Evolutionary conservation across 2,329 filamentous ascomycete species (phyloP).

Genomic region (Sarocladium brachiariae): DNA sequence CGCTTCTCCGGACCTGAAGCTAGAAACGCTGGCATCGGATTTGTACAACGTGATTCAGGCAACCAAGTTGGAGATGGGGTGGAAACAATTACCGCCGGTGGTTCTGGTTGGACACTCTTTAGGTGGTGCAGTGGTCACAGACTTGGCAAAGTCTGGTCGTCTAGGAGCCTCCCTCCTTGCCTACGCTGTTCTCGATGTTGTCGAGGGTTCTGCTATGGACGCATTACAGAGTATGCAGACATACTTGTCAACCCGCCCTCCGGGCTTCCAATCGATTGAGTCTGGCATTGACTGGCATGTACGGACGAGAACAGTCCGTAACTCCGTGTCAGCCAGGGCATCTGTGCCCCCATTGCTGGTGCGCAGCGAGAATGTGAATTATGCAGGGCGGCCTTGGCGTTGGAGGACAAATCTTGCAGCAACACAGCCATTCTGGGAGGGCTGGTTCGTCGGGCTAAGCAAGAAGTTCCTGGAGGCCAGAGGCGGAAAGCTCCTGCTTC

Average conservation of each 20-base stretch:
- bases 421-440: slow-evolving; percentile 89
- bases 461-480: slow-evolving; percentile 76
- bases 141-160: slow-evolving; percentile 62
- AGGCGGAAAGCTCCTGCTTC: slow-evolving; percentile 76
- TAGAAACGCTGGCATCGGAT: slow-evolving; percentile 68
- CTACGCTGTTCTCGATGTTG: slow-evolving; percentile 88
- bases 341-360: slow-evolving; percentile 77
- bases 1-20: slow-evolving; percentile 54
- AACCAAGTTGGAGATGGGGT: slow-evolving; percentile 62
- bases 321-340: slow-evolving; percentile 72
- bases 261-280: slow-evolving; percentile 67
- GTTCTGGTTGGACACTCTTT: slow-evolving; percentile 88
- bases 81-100: slow-evolving; percentile 65
- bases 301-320: slow-evolving; percentile 79
- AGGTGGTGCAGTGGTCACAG: slow-evolving; percentile 83
- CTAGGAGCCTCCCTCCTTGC: slow-evolving; percentile 67
- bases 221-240: slow-evolving; percentile 90
- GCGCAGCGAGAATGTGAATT: slow-evolving; percentile 33
- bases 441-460: slow-evolving; percentile 85
- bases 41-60: slow-evolving; percentile 62
- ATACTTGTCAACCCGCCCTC: slow-evolving; percentile 76
- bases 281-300: slow-evolving; percentile 92
- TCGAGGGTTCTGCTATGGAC: slow-evolving; percentile 93
- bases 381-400: slow-evolving; percentile 51
- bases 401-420: slow-evolving; percentile 81